Conservation (phyloP, 768 basidiomycete species). For the Lactifluus hygrophoroides region DNA sequence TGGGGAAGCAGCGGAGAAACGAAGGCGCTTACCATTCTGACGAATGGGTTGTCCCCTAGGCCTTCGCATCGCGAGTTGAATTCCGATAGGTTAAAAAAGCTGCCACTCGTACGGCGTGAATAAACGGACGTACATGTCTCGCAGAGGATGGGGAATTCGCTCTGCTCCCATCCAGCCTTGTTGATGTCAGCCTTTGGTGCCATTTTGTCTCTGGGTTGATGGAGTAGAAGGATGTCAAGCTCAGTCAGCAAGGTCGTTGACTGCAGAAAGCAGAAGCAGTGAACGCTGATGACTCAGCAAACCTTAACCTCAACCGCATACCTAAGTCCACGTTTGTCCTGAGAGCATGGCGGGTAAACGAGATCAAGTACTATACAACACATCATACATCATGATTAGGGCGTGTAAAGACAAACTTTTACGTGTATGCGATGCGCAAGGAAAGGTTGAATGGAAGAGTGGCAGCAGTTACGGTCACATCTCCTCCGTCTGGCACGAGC, state of each 20-base stretch:
- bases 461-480: conserved; percentile 82
- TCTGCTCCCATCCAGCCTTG: conserved; percentile 91
- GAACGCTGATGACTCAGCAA: conserved; percentile 4
- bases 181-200: conserved; percentile 87
- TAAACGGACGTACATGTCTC: conserved; percentile 64
- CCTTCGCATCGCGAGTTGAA: conserved; percentile 35
- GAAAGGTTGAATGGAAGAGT: conserved; percentile 82
- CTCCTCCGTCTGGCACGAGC: conserved; percentile 65
- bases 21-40: conserved; percentile 92
- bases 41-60: conserved; percentile 84
- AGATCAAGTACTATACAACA: background rate
- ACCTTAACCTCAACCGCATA: conserved; percentile 12
- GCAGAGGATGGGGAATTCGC: conserved; percentile 89
- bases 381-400: background rate
- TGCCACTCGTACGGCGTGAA: background rate
- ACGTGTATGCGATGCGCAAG: conserved; percentile 50
- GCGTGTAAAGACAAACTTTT: conserved; percentile 11
- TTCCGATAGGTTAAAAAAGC: background rate
- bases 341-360: background rate
- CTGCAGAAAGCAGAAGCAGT: no score
- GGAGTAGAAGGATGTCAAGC: background rate
- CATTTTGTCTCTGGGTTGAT: conserved; percentile 30
- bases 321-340: no score
- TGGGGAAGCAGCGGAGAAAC: no score
- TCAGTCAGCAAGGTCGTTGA: background rate